These are phyloP conservation scores for Sanghuangporus weigelae DNA, from an alignment of 1,284 basidiomycete species.

Conservation along the genomic window DNA sequence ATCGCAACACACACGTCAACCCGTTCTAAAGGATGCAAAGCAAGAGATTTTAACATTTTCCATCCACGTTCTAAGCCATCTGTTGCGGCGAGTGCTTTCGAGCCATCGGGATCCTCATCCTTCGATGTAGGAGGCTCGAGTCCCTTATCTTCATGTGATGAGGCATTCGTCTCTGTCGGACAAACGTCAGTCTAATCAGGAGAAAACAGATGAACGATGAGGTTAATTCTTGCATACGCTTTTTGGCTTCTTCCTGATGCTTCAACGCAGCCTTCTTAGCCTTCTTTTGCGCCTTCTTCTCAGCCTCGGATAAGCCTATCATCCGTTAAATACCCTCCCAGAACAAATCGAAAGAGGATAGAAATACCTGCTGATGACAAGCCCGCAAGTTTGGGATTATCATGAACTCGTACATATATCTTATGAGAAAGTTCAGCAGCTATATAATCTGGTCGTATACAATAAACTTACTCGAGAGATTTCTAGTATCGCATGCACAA, in stretches of 20 bases:
- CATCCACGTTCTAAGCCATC: constrained; percentile 77
- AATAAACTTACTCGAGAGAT: constrained; percentile 49
- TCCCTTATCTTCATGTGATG: constrained; percentile 70
- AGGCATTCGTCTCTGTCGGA: neutral
- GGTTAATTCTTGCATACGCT: constrained; percentile 31
- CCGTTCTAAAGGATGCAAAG: constrained; percentile 43
- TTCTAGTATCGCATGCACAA: constrained; percentile 69
- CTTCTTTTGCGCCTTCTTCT: constrained; percentile 88
- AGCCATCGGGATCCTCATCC: constrained; percentile 84
- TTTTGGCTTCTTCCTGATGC: constrained; percentile 60
- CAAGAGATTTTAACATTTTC: constrained; percentile 69
- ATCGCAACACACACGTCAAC: constrained; percentile 70
- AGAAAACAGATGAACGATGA: constrained; percentile 9
- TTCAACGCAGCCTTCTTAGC: constrained; percentile 82
- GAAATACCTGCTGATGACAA: constrained; percentile 31
- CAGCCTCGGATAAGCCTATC: constrained; percentile 52
- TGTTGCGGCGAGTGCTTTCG: constrained; percentile 57
- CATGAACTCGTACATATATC: constrained; percentile 74
- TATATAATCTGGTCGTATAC: neutral
- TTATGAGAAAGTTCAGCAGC: constrained; percentile 25
- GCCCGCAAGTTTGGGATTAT: constrained; percentile 62
- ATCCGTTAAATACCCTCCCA: neutral
- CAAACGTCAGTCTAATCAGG: constrained; percentile 1
- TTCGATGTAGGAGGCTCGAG: constrained; percentile 53
- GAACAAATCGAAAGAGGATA: constrained; percentile 4